These are phyloP conservation scores for Actinomortierella wolfii DNA, from an alignment of 371 early-diverging fungal genomes.

Conservation along the genomic window DNA sequence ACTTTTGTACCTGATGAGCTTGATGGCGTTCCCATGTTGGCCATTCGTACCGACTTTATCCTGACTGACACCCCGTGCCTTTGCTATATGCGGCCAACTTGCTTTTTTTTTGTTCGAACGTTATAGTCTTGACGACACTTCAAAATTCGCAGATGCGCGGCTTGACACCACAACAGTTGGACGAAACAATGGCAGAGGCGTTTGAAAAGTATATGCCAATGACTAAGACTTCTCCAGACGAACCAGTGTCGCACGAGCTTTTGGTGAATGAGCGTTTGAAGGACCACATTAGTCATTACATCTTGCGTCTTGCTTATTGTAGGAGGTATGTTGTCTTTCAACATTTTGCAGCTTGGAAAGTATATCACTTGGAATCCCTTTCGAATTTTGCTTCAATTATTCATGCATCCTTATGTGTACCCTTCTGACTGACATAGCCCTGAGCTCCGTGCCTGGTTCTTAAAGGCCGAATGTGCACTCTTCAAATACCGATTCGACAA, in stretches of 20 bases:
- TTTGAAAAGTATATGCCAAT: conserved; percentile 74
- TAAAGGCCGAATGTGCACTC: conserved; percentile 83
- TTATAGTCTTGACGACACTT: conserved; percentile 79
- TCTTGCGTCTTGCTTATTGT: conserved; percentile 92
- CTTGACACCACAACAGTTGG: conserved; percentile 65
- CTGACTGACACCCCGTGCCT: neutral
- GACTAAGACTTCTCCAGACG: conserved; percentile 53
- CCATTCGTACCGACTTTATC: too few relatives aligned
- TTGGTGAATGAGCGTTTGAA: conserved; percentile 79
- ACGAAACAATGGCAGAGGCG: conserved; percentile 58
- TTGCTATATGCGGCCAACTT: neutral
- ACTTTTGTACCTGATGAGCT: too few relatives aligned
- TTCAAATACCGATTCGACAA: conserved; percentile 75
- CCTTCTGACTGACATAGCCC: too few relatives aligned
- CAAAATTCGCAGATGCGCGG: conserved; percentile 82
- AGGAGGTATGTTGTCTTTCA: conserved; percentile 58
- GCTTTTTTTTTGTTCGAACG: neutral
- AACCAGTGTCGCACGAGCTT: conserved; percentile 26
- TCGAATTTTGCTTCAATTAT: too few relatives aligned
- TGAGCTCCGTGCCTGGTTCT: conserved; percentile 89
- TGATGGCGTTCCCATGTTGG: too few relatives aligned
- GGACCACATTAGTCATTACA: conserved; percentile 94
- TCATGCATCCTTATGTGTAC: too few relatives aligned
- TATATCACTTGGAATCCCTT: too few relatives aligned
- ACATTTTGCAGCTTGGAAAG: too few relatives aligned